Evolutionary conservation across 495 filamentous ascomycete species (phyloP), one percentile per base, ranked within the genome.

Genomic region (Penicillium cosmopolitanum): DNA sequence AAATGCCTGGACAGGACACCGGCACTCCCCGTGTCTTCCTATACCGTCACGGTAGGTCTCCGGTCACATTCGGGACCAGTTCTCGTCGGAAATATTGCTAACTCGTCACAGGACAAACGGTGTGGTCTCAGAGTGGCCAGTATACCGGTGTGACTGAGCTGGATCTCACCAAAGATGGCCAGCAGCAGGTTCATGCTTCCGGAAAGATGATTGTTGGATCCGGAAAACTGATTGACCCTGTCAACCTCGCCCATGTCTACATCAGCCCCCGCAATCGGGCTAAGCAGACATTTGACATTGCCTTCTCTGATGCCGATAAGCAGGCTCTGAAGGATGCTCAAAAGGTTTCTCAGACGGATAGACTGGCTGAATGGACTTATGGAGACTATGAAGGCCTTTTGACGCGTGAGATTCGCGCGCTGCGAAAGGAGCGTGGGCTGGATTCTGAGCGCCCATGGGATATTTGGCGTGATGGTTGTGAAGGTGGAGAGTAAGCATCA

Each of bases 141-240:
- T 93, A 94, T 75, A 97, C 93, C 0, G 90, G 92, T 47, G 81
- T 73, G 12, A 89, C 87, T n/a, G 93, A 97, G 59, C 84, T 97
- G 44, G 84, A 88, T 0, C 83, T 97, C 23, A 96, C 92, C 1
- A 70, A 81, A 16, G 83, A 86, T 61, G 93, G 93, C 28, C 84
- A 88, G 66, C 85, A 84, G 62, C 84, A 92, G 44, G 86, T 97
- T 54, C 74, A 70, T 13, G 84, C 85, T 3, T 89, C 92, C 0
- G 90, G 88, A 18, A 76, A 79, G 50, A 84, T 88, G 5, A 80
- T 96, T 19, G 84, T 96, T 13, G 93, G 93, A 11, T 62, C 83
- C 31, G 87, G 91, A 59, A 83, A 89, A 46, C 75, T 94, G 53
- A 93, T 96, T 59, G 89, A 93, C 42, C 90, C 92, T 4, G 71